Evolutionary conservation across 2,329 filamentous ascomycete species (phyloP), one percentile per base, ranked within the genome.

Genomic region (Ophiocordyceps camponoti-floridani): DNA sequence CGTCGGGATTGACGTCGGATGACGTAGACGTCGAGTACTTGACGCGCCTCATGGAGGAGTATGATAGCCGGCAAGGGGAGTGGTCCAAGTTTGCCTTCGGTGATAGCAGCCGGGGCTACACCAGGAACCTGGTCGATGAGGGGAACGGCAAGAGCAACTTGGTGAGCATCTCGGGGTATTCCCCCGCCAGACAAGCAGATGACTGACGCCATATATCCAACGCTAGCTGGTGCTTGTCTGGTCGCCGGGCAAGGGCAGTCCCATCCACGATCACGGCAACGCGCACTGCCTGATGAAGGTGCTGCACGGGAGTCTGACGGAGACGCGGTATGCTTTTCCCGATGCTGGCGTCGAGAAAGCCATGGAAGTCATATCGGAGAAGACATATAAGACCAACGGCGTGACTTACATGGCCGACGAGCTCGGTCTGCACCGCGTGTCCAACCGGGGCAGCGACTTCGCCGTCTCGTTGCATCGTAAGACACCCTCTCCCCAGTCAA

Each of bases 221-320:
- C 19, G 35, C 26, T 23, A 89, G 83, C 74, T 94, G 49, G 76
- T 94, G 42, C 75, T 94, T 38, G 87, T 94, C 37, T 95, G 88
- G 88, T 81, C 79, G 14, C 87, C 88, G 0, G 82, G 83, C 44
- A 85, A 85, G 63, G 75, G 75, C 35, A 89, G 82, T 54, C 80
- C 83, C 11, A 86, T 95, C 57, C 88, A 95, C 58, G 88, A 95
- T 59, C 82, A 86, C 61, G 81, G 80, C 57, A 84, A 89, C 49
- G 84, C 87, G 37, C 88, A 94, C 60, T 95, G 88, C 62, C 68
- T 94, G 53, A 94, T 94, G 85, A 94, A 82, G 68, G 79, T 89
- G 51, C 72, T 94, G 49, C 78, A 77, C 52, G 88, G 88, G 41
- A 73, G 69, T 49, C 67, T 94, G 48, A 83, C 77, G 53, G 88